Evolutionary conservation across 345 rosid species (phyloP).

Genomic region (Gossypium mustelinum): DNA sequence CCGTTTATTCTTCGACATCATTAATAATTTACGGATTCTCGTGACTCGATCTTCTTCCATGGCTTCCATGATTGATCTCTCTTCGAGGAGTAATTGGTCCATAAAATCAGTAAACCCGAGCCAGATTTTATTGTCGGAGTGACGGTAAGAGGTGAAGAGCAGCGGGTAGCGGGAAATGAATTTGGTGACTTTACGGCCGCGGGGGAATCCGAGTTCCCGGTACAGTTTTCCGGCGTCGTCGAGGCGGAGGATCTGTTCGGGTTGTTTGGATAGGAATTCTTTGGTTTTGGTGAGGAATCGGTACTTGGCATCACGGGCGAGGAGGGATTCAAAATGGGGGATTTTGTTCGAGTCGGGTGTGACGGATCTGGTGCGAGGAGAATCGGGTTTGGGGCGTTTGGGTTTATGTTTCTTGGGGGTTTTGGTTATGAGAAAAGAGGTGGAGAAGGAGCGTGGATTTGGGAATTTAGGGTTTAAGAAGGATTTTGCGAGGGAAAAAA

Average conservation of each 20-base stretch:
- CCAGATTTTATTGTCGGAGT: slow-evolving; percentile 66
- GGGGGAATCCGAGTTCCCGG: slow-evolving; percentile 84
- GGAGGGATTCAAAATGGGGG: slow-evolving; percentile 52
- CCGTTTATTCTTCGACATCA: slow-evolving; percentile 74
- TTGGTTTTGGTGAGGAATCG: slow-evolving; percentile 62
- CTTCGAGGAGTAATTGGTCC: slow-evolving; percentile 64
- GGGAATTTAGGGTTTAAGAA: slow-evolving; percentile 27
- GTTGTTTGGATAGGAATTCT: slow-evolving; percentile 61
- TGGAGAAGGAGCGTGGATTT: slow-evolving; percentile 38
- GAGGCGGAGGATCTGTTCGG: slow-evolving; percentile 59
- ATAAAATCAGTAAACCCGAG: slow-evolving; percentile 67
- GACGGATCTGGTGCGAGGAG: slow-evolving; percentile 60
- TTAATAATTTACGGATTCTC: slow-evolving; percentile 58
- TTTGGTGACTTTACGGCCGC: slow-evolving; percentile 71
- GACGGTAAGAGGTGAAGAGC: slow-evolving; percentile 57
- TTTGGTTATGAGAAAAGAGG: slow-evolving; percentile 83
- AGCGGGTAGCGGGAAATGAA: slow-evolving; percentile 63
- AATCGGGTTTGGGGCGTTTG: slow-evolving; percentile 49
- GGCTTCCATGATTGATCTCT: slow-evolving; percentile 42
- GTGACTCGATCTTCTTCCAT: slow-evolving; percentile 63
- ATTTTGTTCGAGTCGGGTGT: slow-evolving; percentile 46
- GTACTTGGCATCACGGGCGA: slow-evolving; percentile 59
- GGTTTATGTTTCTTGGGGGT: slow-evolving; percentile 51
- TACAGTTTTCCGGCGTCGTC: slow-evolving; percentile 80
- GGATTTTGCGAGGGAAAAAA: slow-evolving; percentile 20